Percentiles rank a stretch among this genome's conserved stretches.
Conservation (phyloP, 140 eudicot species). For the Senecio squalidus region DNA sequence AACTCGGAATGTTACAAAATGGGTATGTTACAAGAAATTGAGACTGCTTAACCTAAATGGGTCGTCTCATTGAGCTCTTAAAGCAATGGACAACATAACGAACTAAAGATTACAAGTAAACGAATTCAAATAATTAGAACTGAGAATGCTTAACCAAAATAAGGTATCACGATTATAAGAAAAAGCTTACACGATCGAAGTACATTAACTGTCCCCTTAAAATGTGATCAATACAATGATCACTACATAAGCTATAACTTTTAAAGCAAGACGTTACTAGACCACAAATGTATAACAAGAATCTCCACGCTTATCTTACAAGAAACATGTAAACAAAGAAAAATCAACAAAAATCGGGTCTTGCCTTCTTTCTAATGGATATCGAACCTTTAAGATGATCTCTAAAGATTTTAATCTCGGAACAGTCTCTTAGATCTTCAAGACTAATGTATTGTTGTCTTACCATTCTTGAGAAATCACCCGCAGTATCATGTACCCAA, state of each 20-base stretch:
- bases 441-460: constrained; percentile 86
- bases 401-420: constrained; percentile 74
- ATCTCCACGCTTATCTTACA: constrained; percentile 14
- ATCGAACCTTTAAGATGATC: constrained; percentile 84
- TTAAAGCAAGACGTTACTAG: constrained; percentile 1
- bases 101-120: too few relatives aligned
- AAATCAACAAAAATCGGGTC: constrained; percentile 61
- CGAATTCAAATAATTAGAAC: too few relatives aligned
- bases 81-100: too few relatives aligned
- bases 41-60: too few relatives aligned
- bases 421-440: constrained; percentile 84
- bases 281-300: background rate
- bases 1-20: too few relatives aligned
- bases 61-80: too few relatives aligned
- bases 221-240: background rate
- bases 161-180: too few relatives aligned
- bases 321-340: background rate
- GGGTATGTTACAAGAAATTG: too few relatives aligned
- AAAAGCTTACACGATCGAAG: background rate
- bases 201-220: background rate
- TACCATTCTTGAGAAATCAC: constrained; percentile 79
- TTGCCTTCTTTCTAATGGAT: constrained; percentile 63
- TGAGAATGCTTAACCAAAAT: too few relatives aligned
- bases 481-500: constrained; percentile 68
- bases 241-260: constrained; percentile 4